Evolutionary conservation across 768 basidiomycete species (phyloP), one percentile per base, ranked within the genome.

Genomic region (Ramaria sp.): DNA sequence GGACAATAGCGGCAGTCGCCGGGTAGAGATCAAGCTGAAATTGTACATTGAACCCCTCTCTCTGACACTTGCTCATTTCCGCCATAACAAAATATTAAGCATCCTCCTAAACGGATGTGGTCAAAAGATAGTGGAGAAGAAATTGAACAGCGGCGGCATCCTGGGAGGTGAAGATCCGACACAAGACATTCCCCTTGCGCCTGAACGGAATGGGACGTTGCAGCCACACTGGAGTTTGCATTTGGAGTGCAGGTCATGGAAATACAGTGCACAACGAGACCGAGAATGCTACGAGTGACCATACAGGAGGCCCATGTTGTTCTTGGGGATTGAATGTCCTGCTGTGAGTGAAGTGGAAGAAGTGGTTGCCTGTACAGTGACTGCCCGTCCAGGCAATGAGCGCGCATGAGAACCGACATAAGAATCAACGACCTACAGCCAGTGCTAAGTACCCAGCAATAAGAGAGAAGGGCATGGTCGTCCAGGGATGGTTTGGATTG

Each of bases 151-250:
- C 3, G 12, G 53, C 53, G 9, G 32, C 43, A 27, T 55, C 53
- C 20, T 27, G 20, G 9, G 53, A 10, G 5, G 8, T 48, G 15
- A 5, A 8, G 3, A 43, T 13, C 15, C 34, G 45, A 44, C 53
- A 48, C 22, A 7, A 55, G 53, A 48, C 53, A 55, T 1, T 30
- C 6, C 12, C 53, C 53, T 37, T 55, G 53, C 8, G 53, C 53
- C 27, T 47, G 34, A 20, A 55, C n/a, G 20, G 20, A 32, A 48
- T 2, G 16, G 6, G 1, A 30, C 27, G n/a, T 8, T 34, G 28
- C 53, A 55, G 22, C 53, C 53, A 41, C 53, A 55, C 30, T 55
- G 53, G 16, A 16, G 7, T 3, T 52, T 42, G 24, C 51, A 52
- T 3, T 24, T 15, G 3, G 27, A 25, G 15, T 52, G 15, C 15